Evolutionary conservation across 306 rosid genomes (phyloP).

Genomic region (Clitoria ternatea): DNA sequence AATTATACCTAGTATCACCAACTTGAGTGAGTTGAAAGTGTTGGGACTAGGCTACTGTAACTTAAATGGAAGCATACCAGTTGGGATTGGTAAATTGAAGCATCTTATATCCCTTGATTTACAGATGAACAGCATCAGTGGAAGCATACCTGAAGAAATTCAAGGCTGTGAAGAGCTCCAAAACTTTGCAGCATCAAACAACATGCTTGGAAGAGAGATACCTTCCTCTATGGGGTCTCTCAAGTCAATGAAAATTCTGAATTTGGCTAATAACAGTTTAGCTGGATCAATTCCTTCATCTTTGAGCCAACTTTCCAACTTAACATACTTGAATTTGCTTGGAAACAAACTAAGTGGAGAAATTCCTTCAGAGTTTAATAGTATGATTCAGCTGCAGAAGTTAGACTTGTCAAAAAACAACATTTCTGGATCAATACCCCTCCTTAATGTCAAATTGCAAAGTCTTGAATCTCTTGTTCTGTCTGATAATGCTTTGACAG

Average conservation of each 20-base stretch:
- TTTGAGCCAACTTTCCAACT: slow-evolving; percentile 51
- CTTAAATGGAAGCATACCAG: slow-evolving; percentile 81
- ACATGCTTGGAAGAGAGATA: slow-evolving; percentile 62
- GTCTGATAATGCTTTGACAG: slow-evolving; percentile 72
- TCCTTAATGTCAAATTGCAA: slow-evolving; percentile 34
- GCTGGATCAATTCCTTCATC: slow-evolving; percentile 73
- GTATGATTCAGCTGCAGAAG: slow-evolving; percentile 51
- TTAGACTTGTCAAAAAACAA: slow-evolving; percentile 81
- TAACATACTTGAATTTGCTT: slow-evolving; percentile 70
- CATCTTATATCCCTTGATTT: slow-evolving; percentile 66
- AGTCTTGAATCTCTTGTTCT: slow-evolving; percentile 60
- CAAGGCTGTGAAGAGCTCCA: slow-evolving; percentile 59
- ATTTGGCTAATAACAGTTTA: slow-evolving; percentile 77
- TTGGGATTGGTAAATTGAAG: slow-evolving; percentile 66
- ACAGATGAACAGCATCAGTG: slow-evolving; percentile 59
- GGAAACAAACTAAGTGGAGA: slow-evolving; percentile 73
- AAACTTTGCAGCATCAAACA: slow-evolving; percentile 74
- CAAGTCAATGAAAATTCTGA: slow-evolving; percentile 52
- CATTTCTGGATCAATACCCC: slow-evolving; percentile 63
- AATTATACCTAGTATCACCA: slow-evolving; percentile 54
- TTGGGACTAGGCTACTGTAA: slow-evolving; percentile 67
- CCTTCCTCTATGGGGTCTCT: slow-evolving; percentile 63
- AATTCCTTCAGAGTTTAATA: slow-evolving; percentile 69
- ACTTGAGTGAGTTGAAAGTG: slow-evolving; percentile 61
- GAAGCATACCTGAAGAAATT: slow-evolving; percentile 69